A percentile compares a stretch with the other conserved stretches of the same genome.
phyloP scores from a whole-genome alignment of 2,329 filamentous ascomycete genomes.

The Fonsecaea monophora region DNA sequence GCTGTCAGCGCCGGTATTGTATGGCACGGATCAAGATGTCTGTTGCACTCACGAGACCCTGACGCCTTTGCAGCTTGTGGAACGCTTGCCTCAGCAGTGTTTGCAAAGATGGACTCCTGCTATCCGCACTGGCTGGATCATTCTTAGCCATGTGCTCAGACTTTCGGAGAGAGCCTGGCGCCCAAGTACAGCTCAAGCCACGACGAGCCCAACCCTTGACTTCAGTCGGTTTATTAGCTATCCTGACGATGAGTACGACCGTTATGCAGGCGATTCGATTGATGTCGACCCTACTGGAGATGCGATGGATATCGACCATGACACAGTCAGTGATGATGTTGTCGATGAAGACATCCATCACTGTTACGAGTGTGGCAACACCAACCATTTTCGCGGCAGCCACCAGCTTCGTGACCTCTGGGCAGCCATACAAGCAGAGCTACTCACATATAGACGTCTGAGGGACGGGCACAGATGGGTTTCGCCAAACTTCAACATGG shows the following conservation, averaged over 20 bases:
- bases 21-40: conserved; percentile 18
- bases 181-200: not conserved
- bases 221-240: not conserved
- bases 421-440: conserved; percentile 49
- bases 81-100: conserved; percentile 14
- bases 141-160: conserved; percentile 39
- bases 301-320: not conserved
- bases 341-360: not conserved
- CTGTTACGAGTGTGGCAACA: too few species aligned
- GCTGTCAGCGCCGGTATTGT: conserved; percentile 37
- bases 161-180: conserved; percentile 21
- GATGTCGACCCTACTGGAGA: not conserved
- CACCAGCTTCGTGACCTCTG: conserved; percentile 40
- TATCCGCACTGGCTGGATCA: conserved; percentile 39
- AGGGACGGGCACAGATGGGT: conserved; percentile 40
- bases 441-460: conserved; percentile 48
- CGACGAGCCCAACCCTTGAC: too few species aligned
- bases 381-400: not conserved
- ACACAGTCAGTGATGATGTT: not conserved
- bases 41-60: conserved; percentile 40
- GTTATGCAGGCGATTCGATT: not conserved
- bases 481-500: conserved; percentile 36
- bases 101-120: conserved; percentile 28
- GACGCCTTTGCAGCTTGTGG: conserved; percentile 37
- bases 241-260: not conserved